A percentile compares a stretch with the other conserved stretches of the same genome.
Evolutionary conservation across 768 basidiomycete genomes (phyloP).

Genomic region (Mycena capillaripes): DNA sequence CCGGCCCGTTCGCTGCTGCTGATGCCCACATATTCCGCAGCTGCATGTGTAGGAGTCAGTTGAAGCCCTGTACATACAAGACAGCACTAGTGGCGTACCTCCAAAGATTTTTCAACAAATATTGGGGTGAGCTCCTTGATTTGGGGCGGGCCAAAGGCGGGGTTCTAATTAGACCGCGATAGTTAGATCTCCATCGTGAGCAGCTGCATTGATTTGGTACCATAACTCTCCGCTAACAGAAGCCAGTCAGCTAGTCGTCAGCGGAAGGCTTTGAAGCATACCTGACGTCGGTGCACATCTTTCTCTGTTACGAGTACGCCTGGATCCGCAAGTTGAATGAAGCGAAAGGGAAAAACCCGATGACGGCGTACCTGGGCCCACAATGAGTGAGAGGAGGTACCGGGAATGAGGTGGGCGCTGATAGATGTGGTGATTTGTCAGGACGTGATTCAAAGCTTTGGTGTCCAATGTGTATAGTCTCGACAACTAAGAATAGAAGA

Average conservation of each 20-base stretch:
- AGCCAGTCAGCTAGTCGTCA: background rate
- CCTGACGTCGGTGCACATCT: conserved; percentile 63
- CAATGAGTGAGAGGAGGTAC: conserved; percentile 53
- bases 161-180: conserved; percentile 47
- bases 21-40: conserved; percentile 62
- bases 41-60: conserved; percentile 41
- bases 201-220: background rate
- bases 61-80: too few relatives aligned
- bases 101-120: conserved; percentile 54
- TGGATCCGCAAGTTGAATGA: conserved; percentile 35
- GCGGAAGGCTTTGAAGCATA: conserved; percentile 21
- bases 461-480: conserved; percentile 70
- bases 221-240: conserved; percentile 42
- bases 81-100: conserved; percentile 36
- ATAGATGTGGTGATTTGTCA: conserved; percentile 68
- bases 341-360: background rate
- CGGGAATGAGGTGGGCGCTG: conserved; percentile 65
- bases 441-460: conserved; percentile 73
- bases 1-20: conserved; percentile 46
- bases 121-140: conserved; percentile 56
- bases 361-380: conserved; percentile 54
- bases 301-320: conserved; percentile 67
- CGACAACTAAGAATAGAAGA: background rate
- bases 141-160: conserved; percentile 62
- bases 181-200: background rate